These are phyloP conservation scores for Cercospora brassicicola DNA, from an alignment of 2,329 filamentous ascomycete species.

Conservation along the genomic window DNA sequence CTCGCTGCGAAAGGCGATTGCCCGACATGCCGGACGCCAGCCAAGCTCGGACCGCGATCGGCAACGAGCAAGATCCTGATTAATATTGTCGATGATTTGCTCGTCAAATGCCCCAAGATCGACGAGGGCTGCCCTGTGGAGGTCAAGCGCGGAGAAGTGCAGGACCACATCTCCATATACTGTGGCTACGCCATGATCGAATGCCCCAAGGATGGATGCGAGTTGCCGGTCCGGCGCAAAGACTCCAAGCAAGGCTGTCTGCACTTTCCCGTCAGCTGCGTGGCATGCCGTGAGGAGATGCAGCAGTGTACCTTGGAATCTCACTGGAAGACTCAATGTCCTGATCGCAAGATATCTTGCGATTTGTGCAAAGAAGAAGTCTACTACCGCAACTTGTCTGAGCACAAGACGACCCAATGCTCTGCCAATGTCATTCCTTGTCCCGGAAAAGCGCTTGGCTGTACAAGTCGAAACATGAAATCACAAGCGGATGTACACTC, in stretches of 20 bases:
- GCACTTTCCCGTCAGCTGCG: constrained; percentile 55
- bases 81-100: constrained; percentile 63
- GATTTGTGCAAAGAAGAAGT: constrained; percentile 46
- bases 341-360: constrained; percentile 50
- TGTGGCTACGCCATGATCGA: constrained; percentile 57
- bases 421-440: constrained; percentile 47
- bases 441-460: constrained; percentile 48
- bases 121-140: constrained; percentile 55
- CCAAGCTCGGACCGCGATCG: constrained; percentile 41
- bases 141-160: constrained; percentile 57
- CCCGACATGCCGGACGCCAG: constrained; percentile 56
- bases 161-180: constrained; percentile 61
- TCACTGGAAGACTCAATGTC: constrained; percentile 48
- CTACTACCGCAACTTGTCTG: constrained; percentile 44
- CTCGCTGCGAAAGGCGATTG: constrained; percentile 46
- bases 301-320: constrained; percentile 56
- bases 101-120: constrained; percentile 59
- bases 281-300: constrained; percentile 54
- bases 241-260: constrained; percentile 56
- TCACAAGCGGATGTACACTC: constrained; percentile 44
- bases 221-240: constrained; percentile 55
- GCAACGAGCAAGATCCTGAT: constrained; percentile 54
- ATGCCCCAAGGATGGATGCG: constrained; percentile 54
- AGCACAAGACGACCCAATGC: constrained; percentile 46
- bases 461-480: constrained; percentile 44